Conservation (phyloP, 1,139 yeast species). For the Hansenula lynferdii region DNA sequence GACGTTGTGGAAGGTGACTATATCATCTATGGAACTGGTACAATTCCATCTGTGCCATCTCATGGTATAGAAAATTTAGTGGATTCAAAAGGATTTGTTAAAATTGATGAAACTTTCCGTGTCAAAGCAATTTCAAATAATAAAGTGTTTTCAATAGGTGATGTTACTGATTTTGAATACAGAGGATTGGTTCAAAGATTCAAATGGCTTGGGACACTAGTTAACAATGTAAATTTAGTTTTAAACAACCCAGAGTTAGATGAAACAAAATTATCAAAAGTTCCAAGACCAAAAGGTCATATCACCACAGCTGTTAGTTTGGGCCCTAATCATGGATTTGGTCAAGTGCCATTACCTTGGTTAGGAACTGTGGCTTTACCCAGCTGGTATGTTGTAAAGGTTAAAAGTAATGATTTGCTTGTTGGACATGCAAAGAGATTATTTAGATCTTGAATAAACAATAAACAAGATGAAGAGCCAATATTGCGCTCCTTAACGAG, state of each 20-base stretch:
- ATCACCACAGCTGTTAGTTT: slow-evolving; percentile 2
- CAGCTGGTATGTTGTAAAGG: neutral
- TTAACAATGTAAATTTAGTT: slow-evolving; percentile 8
- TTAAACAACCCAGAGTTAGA: neutral
- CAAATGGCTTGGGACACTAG: slow-evolving; percentile 10
- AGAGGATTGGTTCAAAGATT: slow-evolving; percentile 13
- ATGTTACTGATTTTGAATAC: slow-evolving; percentile 16
- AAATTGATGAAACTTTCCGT: slow-evolving; percentile 20
- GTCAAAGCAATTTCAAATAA: slow-evolving; percentile 8
- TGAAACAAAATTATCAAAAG: neutral
- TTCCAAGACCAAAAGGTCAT: slow-evolving; percentile 1
- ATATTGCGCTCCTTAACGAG: too few relatives aligned
- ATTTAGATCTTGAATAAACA: neutral
- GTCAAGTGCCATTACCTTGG: neutral
- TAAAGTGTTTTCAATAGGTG: slow-evolving; percentile 26
- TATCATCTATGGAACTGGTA: slow-evolving; percentile 18
- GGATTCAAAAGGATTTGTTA: slow-evolving; percentile 18
- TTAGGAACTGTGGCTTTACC: neutral
- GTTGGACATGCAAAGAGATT: neutral
- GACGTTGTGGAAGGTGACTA: slow-evolving; percentile 16
- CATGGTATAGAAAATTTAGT: slow-evolving; percentile 12
- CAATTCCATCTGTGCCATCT: slow-evolving; percentile 21
- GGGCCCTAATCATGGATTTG: slow-evolving; percentile 7
- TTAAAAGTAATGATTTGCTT: neutral
- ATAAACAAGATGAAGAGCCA: too few relatives aligned